These are phyloP conservation scores for Arabidopsis arenosa DNA, from an alignment of 345 rosid species.

Conservation along the genomic window DNA sequence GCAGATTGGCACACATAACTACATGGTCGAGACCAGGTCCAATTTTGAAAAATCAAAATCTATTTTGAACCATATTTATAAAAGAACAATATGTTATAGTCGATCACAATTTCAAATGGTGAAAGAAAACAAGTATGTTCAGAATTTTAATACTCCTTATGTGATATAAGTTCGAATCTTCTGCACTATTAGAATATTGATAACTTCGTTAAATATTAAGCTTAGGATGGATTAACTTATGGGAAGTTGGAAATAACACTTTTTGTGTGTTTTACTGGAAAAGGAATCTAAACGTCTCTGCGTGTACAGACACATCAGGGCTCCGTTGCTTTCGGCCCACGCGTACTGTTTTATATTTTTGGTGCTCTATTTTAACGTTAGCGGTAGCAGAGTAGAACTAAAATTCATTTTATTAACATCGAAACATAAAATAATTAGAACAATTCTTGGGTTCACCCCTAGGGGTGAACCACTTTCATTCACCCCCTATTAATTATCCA, in stretches of 20 bases:
- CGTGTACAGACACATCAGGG: constrained; percentile 33
- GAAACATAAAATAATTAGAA: not conserved
- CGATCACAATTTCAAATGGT: not conserved
- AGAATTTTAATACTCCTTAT: not conserved
- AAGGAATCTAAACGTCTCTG: constrained; percentile 33
- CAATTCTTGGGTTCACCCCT: no score
- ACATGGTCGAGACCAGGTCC: constrained; percentile 10
- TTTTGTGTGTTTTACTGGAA: constrained; percentile 32
- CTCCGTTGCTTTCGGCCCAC: constrained; percentile 38
- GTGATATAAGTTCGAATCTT: constrained; percentile 16
- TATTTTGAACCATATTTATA: not conserved
- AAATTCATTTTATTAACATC: not conserved
- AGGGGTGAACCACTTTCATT: no score
- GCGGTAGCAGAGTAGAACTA: not conserved
- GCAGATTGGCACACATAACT: constrained; percentile 28
- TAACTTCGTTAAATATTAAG: constrained; percentile 10
- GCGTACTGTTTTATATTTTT: constrained; percentile 22
- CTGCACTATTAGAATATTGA: not conserved
- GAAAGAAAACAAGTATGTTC: not conserved
- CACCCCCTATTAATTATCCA: no score
- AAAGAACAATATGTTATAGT: not conserved
- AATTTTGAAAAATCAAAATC: not conserved
- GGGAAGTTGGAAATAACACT: constrained; percentile 16
- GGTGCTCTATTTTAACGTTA: constrained; percentile 6
- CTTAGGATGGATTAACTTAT: not conserved